A percentile compares a stretch with the other conserved stretches of the same genome.
These are phyloP conservation scores for Saccharomycopsis malanga DNA, from an alignment of 805 yeast genomes.

Conservation along the genomic window DNA sequence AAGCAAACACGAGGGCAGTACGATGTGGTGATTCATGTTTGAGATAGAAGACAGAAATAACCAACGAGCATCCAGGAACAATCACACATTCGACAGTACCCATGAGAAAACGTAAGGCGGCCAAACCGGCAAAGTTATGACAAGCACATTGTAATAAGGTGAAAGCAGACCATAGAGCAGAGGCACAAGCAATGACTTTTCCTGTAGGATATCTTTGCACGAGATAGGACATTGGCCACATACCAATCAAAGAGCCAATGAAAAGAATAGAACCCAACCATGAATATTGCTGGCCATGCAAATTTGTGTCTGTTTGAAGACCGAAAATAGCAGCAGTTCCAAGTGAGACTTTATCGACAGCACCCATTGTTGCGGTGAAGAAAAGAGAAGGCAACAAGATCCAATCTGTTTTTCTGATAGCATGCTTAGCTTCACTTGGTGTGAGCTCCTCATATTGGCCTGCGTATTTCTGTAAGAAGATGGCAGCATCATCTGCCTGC, in stretches of 20 bases:
- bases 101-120: slow-evolving; percentile 28
- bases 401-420: slow-evolving; percentile 34
- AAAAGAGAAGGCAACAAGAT: slow-evolving; percentile 33
- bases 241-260: slow-evolving; percentile 56
- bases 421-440: slow-evolving; percentile 27
- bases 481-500: background rate
- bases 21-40: slow-evolving; percentile 27
- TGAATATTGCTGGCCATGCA: slow-evolving; percentile 39
- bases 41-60: slow-evolving; percentile 28
- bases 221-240: slow-evolving; percentile 38
- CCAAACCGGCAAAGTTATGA: slow-evolving; percentile 26
- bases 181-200: slow-evolving; percentile 25
- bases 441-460: background rate
- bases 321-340: slow-evolving; percentile 43
- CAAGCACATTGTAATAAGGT: slow-evolving; percentile 27
- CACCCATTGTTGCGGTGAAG: slow-evolving; percentile 31
- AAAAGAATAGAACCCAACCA: slow-evolving; percentile 61
- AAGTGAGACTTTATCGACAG: slow-evolving; percentile 39
- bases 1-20: slow-evolving; percentile 34
- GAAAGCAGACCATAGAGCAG: slow-evolving; percentile 26
- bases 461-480: background rate
- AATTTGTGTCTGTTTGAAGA: slow-evolving; percentile 36
- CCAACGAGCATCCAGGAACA: slow-evolving; percentile 29
- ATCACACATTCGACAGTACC: slow-evolving; percentile 44
- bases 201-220: slow-evolving; percentile 54